Evolutionary conservation across 768 basidiomycete genomes (phyloP).

Genomic region (Pleurotus cornucopiae): DNA sequence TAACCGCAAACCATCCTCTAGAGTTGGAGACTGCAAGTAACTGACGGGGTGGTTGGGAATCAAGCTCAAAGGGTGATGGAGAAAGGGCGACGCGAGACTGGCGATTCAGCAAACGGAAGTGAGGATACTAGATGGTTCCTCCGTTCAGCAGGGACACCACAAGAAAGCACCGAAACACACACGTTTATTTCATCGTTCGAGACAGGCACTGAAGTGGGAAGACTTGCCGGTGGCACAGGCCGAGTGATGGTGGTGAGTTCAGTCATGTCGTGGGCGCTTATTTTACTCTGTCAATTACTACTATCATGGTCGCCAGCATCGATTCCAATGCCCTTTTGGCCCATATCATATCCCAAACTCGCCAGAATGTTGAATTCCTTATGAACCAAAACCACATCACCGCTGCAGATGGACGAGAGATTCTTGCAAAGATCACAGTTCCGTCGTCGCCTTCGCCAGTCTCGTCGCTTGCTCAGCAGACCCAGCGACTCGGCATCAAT

Average conservation of each 20-base stretch:
- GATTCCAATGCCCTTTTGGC: conserved; percentile 34
- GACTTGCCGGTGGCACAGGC: not conserved
- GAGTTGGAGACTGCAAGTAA: conserved; percentile 58
- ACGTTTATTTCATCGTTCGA: conserved; percentile 30
- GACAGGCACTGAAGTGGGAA: not conserved
- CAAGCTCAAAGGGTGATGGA: conserved; percentile 38
- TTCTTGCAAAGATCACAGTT: conserved; percentile 41
- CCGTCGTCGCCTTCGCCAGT: conserved; percentile 8
- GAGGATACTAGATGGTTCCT: conserved; percentile 34
- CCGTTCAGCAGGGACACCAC: not conserved
- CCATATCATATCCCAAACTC: conserved; percentile 53
- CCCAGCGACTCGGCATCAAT: conserved; percentile 8
- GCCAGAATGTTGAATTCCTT: conserved; percentile 53
- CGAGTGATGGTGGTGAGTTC: conserved; percentile 8
- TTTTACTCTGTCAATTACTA: not conserved
- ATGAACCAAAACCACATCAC: conserved; percentile 44
- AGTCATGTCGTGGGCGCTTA: conserved; percentile 2
- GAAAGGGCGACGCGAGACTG: conserved; percentile 64
- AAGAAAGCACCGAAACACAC: conserved; percentile 14
- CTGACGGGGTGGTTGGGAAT: conserved; percentile 36
- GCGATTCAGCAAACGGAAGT: conserved; percentile 52
- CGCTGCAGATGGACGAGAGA: conserved; percentile 36
- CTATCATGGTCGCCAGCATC: conserved; percentile 1
- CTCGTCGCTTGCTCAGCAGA: conserved; percentile 11
- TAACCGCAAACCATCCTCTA: conserved; percentile 70